Conservation (phyloP, 139 green algal genomes). For the Chlamydomonas urium region DNA sequence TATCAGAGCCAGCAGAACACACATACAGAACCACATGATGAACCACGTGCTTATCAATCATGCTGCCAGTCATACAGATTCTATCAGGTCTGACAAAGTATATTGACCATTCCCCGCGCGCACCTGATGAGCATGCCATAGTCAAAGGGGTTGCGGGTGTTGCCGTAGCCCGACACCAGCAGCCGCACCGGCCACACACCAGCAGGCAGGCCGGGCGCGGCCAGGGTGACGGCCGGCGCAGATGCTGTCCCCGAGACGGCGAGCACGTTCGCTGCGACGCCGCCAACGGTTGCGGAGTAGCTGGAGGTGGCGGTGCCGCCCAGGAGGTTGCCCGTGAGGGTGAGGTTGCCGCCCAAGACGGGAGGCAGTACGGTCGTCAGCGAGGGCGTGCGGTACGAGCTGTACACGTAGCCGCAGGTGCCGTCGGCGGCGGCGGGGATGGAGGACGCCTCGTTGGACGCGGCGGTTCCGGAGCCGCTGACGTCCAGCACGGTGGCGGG, state of each 20-base stretch:
- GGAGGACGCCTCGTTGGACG: too few species aligned
- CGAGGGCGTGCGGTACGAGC: conserved; percentile 21
- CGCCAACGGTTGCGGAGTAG: background rate
- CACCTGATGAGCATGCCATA: too few species aligned
- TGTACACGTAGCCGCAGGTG: conserved; percentile 37
- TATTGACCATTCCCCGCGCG: too few species aligned
- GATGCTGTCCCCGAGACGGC: too few species aligned
- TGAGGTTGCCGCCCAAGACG: conserved; percentile 2
- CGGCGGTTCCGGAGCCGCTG: too few species aligned
- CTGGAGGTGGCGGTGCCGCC: background rate
- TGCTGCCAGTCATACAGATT: too few species aligned
- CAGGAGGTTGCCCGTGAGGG: background rate
- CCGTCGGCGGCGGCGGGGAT: too few species aligned
- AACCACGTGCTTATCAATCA: too few species aligned
- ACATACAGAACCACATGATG: too few species aligned
- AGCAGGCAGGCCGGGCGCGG: background rate
- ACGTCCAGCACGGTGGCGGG: background rate
- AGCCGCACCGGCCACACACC: conserved; percentile 17
- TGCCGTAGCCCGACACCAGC: conserved; percentile 12
- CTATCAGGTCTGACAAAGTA: too few species aligned
- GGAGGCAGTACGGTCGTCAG: background rate
- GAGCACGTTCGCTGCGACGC: background rate
- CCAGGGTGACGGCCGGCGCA: conserved; percentile 1
- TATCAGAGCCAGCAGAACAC: too few species aligned
- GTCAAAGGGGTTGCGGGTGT: background rate